Evolutionary conservation across 192 early-diverging fungal species (phyloP), one percentile per base, ranked within the genome.

Genomic region (Coemansia sp.): DNA sequence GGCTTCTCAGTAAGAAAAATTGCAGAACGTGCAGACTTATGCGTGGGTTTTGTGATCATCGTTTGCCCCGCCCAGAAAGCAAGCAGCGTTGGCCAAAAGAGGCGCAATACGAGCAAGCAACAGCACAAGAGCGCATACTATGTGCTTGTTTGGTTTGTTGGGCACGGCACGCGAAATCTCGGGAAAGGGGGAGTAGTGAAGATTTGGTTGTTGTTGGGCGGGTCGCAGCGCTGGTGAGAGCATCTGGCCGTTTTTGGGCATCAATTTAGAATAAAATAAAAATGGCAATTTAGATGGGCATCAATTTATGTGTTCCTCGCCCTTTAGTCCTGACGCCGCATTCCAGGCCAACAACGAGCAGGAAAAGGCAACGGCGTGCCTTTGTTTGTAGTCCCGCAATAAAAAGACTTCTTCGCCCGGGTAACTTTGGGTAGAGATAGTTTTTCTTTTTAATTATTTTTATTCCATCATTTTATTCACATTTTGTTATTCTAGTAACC

Each of bases 241-340:
- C 53, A 55, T 22, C 29, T 24, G 11, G 29, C 25, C 53, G 53
- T n/a, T 29, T 29, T 29, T 55, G 29, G 53, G 23, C 53, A 55
- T 55, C 41, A 43, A 15, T 43, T 43, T 43, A 43, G 41, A n/a
- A 32, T 32, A 32, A 32, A 32, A 32, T 7, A 5, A 43, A 43
- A 43, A n/a, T 11, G 41, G 2, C 41, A 43, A 43, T 43, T 43
- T 43, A 43, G 41, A 43, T 43, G 41, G 15, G 41, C 41, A 43
- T 15, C 41, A 43, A 43, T n/a, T 43, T 43, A 15, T 43, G 14
- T 29, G 24, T 55, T 55, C 12, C 53, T 55, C 27, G 53, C 53
- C 53, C 24, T 55, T 55, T 25, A 24, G 25, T 55, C 25, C 53
- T 29, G 53, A 55, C 53, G 53, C 53, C 53, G 53, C 53, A 55